Conservation (phyloP, 2,329 filamentous ascomycete species). For the Ceratocystis cubensis region DNA sequence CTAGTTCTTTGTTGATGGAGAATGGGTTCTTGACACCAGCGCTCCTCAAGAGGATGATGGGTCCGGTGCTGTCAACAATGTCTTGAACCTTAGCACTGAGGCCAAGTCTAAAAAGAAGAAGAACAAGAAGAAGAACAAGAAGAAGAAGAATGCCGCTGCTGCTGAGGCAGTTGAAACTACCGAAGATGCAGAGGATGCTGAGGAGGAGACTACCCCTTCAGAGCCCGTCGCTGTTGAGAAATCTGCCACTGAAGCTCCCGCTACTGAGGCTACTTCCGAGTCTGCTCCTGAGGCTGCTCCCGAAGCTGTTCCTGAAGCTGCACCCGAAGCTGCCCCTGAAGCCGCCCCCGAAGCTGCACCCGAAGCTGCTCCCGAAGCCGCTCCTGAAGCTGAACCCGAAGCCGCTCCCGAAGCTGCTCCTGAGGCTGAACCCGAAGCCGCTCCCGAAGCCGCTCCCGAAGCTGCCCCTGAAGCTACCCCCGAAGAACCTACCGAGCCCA, state of each 20-base stretch:
- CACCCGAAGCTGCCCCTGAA: background rate
- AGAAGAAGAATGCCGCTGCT: conserved; percentile 21
- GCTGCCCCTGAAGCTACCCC: background rate
- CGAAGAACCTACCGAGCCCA: conserved; percentile 2
- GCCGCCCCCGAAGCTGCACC: background rate
- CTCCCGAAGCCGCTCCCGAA: background rate
- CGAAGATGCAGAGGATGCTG: conserved; percentile 16
- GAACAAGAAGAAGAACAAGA: conserved; percentile 27
- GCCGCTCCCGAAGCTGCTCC: conserved; percentile 18
- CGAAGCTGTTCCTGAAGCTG: background rate
- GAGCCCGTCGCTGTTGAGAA: conserved; percentile 20
- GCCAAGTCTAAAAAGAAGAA: conserved; percentile 41
- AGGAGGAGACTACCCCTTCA: conserved; percentile 20
- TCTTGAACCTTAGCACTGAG: conserved; percentile 47
- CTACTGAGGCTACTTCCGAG: background rate
- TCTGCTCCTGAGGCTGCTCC: background rate
- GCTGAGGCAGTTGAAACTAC: conserved; percentile 6
- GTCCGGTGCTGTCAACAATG: conserved; percentile 83
- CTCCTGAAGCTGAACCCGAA: conserved; percentile 12
- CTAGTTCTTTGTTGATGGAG: conserved; percentile 89
- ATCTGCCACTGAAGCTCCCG: conserved; percentile 14
- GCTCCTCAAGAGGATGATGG: conserved; percentile 73
- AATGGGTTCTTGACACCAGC: conserved; percentile 72
- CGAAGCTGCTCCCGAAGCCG: background rate
- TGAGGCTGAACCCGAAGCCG: background rate